Base-by-base conservation (phyloP, 129 eudicot species). In the Mikania micrantha region DNA sequence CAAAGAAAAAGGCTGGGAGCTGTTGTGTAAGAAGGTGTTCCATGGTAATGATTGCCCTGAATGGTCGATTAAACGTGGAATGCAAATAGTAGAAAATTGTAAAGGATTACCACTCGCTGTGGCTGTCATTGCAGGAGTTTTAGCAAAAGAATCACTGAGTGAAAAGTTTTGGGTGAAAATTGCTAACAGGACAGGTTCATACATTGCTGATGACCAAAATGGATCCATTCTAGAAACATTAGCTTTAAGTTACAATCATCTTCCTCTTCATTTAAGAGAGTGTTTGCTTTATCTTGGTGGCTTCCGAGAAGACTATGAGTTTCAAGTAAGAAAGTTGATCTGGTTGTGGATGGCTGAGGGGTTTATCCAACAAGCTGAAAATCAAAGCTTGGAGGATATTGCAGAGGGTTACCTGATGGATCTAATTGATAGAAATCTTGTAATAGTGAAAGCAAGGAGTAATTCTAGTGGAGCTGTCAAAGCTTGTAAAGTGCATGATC, bases 261-360 rank as follows among this genome's bases (percentile, higher is more conserved):
- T 74, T 28, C 73, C 67, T 54, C 11, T 3, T 39, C 78, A 64
- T 38, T 63, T 74, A 67, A 74, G 38, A 65, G 48, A 41, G 0
- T 65, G 67, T 57, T 74, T 74, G 29, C 73, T 74, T 6, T 74
- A 64, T 22, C 9, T 74, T 13, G 78, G 66, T 10, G 66, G 59
- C 34, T 74, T 65, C 48, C 72, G 47, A 20, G 36, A 39, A 49
- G 70, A 39, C 20, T 31, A 4, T 1, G 16, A 1, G 16, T 20
- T 75, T 28, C 24, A 2, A 0, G 58, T 38, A 8, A 9, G 12
- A 9, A 27, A 17, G 13, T 27, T 80, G 67, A 57, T 64, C 3
- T 2, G 56, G 60, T 36, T 80, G 27, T 80, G 84, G 84, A 29
- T 75, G 24, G 84, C 81, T 0, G 84, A 75, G 70, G 78, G 78